Conservation (phyloP, 192 early-diverging fungal genomes). For the Linderina pennispora region DNA sequence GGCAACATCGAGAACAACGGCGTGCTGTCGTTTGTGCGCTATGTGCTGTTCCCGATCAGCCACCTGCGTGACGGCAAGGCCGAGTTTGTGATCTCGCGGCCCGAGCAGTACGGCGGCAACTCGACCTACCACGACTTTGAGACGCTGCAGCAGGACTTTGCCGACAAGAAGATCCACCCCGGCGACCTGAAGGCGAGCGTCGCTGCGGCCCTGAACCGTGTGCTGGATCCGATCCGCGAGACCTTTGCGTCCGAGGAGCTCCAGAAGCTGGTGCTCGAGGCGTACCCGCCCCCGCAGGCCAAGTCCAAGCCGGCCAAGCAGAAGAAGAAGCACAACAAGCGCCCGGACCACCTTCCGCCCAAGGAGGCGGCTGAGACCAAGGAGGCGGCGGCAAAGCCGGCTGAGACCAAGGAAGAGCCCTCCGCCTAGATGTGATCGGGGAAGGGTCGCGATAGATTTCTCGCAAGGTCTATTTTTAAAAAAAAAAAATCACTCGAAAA, state of each 20-base stretch:
- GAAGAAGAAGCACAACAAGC: conserved; percentile 51
- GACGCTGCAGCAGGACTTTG: conserved; percentile 79
- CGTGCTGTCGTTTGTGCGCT: conserved; percentile 81
- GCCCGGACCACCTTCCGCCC: conserved; percentile 8
- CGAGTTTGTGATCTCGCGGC: conserved; percentile 63
- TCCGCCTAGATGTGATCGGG: too few relatives aligned
- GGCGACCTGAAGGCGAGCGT: conserved; percentile 90
- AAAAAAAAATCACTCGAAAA: not conserved
- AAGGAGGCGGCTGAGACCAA: conserved; percentile 8
- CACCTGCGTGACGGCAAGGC: conserved; percentile 51
- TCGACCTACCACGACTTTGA: conserved; percentile 64
- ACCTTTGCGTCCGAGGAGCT: conserved; percentile 67
- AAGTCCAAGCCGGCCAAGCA: conserved; percentile 52
- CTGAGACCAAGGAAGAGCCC: too few relatives aligned
- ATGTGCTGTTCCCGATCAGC: conserved; percentile 84
- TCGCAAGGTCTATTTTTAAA: not conserved
- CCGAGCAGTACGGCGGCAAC: conserved; percentile 92
- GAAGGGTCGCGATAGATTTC: too few relatives aligned
- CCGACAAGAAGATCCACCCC: conserved; percentile 83
- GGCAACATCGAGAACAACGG: conserved; percentile 92
- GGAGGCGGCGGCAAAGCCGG: conserved; percentile 20
- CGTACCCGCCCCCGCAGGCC: conserved; percentile 71
- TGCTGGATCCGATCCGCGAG: conserved; percentile 86
- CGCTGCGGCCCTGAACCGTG: conserved; percentile 70
- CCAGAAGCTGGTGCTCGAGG: conserved; percentile 62